Evolutionary conservation across 768 basidiomycete species (phyloP).

Genomic region (Macrolepiota dolichaula): DNA sequence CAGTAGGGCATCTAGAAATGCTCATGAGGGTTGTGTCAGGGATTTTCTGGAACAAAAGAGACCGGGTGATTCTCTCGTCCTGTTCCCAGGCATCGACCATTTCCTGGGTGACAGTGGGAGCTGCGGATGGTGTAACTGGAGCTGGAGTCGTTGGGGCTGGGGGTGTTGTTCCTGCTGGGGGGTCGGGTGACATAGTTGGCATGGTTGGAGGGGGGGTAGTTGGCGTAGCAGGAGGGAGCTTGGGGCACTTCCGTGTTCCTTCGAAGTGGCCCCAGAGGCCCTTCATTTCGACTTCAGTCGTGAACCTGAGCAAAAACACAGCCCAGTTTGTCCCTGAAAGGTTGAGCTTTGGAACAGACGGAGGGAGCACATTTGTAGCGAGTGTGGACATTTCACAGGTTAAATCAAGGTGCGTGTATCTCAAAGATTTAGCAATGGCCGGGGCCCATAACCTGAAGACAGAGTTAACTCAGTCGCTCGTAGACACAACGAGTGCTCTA

Average conservation of each 20-base stretch:
- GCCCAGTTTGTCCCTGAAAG: conserved; percentile 27
- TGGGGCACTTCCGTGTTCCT: conserved; percentile 16
- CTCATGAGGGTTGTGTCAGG: too few species aligned
- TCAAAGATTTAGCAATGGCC: not conserved
- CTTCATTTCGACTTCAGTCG: conserved; percentile 22
- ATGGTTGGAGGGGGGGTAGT: not conserved
- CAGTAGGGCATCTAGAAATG: conserved; percentile 13
- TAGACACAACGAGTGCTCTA: too few species aligned
- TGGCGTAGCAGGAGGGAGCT: not conserved
- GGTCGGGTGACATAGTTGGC: too few species aligned
- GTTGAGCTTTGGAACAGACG: conserved; percentile 27
- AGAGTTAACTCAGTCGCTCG: too few species aligned
- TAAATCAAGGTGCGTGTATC: not conserved
- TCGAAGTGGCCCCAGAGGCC: conserved; percentile 23
- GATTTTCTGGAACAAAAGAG: too few species aligned
- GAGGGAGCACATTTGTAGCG: conserved; percentile 21
- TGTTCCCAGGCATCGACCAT: too few species aligned
- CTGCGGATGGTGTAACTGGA: not conserved
- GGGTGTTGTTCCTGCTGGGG: not conserved
- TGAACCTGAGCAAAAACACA: conserved; percentile 21
- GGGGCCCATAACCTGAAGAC: conserved; percentile 16
- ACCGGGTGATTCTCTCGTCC: too few species aligned
- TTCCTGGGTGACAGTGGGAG: too few species aligned
- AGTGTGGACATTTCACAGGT: conserved; percentile 13
- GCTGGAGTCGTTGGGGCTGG: not conserved